Evolutionary conservation across 78 protist genomes (phyloP), one percentile per base, ranked within the genome.

Genomic region (Pigoraptor vietnamica): DNA sequence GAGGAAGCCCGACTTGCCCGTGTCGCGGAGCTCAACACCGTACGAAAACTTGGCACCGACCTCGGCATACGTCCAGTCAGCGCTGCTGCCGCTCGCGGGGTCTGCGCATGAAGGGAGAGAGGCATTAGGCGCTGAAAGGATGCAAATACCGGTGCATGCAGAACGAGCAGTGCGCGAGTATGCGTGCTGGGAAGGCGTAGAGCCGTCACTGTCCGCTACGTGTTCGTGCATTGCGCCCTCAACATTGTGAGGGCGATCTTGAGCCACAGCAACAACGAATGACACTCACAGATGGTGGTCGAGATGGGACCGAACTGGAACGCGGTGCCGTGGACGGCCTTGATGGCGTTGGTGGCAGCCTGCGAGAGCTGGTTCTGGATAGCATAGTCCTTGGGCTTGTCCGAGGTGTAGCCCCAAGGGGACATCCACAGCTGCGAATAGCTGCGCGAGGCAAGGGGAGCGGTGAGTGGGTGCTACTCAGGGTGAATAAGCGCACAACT

Each of bases 11-110:
- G 90, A 88, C 40, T 39, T 1, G 88, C 93, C 95, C 0, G 92
- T 90, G 91, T 91, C 93, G 19, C 95, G 90, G 36, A 93, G 93
- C 91, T 93, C 95, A 37, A 93, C 1, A 19, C 81, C 87, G 29
- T 82, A 90, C 67, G 86, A 90, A 56, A 33, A 89, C 23, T 6
- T 33, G 32, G 29, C 36, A 38, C 90, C 90, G 19, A 10, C 40
- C 0, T 14, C 56, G 37, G 37, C 90, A 23, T 90, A 90, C 9
- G 39, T 48, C 90, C 90, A 90, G 91, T 93, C 95, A 37, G 39
- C 95, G 29, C 93, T 32, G 36, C 40, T 2, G 86, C 95, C 95
- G 24, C 88, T 32, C 40, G 93, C 88, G 91, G 36, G 39, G 48
- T 91, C 67, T 48, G 67, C n/a, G n/a, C n/a, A n/a, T n/a, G n/a